Base-by-base conservation (phyloP, 164 flowering plant genomes). In the Paratinospora sagittata region DNA sequence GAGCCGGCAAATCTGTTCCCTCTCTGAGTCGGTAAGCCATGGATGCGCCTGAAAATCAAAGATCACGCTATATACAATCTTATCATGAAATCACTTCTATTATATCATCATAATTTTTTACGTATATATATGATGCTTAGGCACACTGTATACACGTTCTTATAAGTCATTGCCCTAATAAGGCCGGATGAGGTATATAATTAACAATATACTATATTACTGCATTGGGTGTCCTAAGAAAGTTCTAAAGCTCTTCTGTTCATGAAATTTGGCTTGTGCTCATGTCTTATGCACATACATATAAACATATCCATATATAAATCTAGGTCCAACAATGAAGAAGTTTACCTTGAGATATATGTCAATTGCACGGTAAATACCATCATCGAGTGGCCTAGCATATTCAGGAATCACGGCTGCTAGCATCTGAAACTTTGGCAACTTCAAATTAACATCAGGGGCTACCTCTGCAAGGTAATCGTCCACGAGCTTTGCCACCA, bases 401-500 rank as follows among this genome's bases (percentile, higher is more conserved):
- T 82, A 85, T 21, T 91, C 97, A 62, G 97, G 97, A 58, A 91
- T 81, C 10, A 68, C 81, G 63, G 85, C 89, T 64, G 90, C 97
- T 21, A 89, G 86, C 0, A 88, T 73, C 81, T 85, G 94, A 79
- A 91, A 91, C 58, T 88, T 89, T 0, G 79, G 77, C 55, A 82
- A 70, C 78, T 87, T 88, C 76, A 89, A 71, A 76, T 91, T 89
- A 30, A 80, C 87, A 83, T 91, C 97, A 7, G 91, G 81, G 39
- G 93, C 94, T 39, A 91, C 88, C 78, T 91, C 92, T 21, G 91
- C 87, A 69, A 91, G 87, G 78, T 85, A 91, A 6, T 82, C 83
- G 77, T 91, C 97, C 61, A 91, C 79, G 24, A 91, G 78, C 77
- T 79, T 85, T 58, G 97, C 94, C 65, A 91, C 97, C 87, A 82